Evolutionary conservation across 2,329 filamentous ascomycete species (phyloP).

Genomic region (Phialemoniopsis sp.): DNA sequence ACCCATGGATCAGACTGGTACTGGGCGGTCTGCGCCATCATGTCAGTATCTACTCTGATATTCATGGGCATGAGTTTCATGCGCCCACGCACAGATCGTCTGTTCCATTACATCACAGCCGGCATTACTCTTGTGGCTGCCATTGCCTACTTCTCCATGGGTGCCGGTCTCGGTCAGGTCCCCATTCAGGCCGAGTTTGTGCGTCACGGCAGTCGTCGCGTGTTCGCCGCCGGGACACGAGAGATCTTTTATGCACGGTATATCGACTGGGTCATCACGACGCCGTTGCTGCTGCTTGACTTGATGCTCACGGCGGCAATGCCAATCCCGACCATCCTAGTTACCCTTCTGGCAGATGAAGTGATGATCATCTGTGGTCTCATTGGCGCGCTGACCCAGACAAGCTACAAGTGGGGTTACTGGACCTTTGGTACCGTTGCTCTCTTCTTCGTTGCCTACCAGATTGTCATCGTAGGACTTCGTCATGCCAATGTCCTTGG

Average conservation of each 20-base stretch:
- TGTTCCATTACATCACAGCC: slow-evolving; percentile 63
- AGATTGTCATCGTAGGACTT: slow-evolving; percentile 52
- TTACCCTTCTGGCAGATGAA: slow-evolving; percentile 57
- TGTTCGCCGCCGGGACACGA: slow-evolving; percentile 46
- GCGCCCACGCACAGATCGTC: slow-evolving; percentile 50
- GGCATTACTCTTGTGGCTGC: slow-evolving; percentile 52
- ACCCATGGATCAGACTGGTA: slow-evolving; percentile 58
- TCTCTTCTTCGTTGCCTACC: slow-evolving; percentile 57
- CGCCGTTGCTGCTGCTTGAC: slow-evolving; percentile 58
- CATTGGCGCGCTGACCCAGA: slow-evolving; percentile 58
- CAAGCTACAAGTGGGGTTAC: slow-evolving; percentile 66
- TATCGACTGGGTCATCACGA: slow-evolving; percentile 61
- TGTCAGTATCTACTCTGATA: slow-evolving; percentile 47
- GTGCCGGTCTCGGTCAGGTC: slow-evolving; percentile 59
- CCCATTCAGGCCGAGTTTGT: slow-evolving; percentile 59
- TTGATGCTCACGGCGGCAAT: slow-evolving; percentile 60
- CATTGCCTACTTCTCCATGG: slow-evolving; percentile 65
- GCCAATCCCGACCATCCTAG: slow-evolving; percentile 60
- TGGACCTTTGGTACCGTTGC: slow-evolving; percentile 50
- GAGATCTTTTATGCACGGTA: slow-evolving; percentile 66
- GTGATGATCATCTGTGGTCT: slow-evolving; percentile 66
- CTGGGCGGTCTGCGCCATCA: slow-evolving; percentile 56
- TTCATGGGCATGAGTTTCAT: slow-evolving; percentile 48
- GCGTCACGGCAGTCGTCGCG: slow-evolving; percentile 29
- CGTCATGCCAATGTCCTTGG: slow-evolving; percentile 52